Percentiles rank a stretch among this genome's conserved stretches.
These are phyloP conservation scores for Tritrichomonas foetus DNA, from an alignment of 208 protist species.

Conservation along the genomic window DNA sequence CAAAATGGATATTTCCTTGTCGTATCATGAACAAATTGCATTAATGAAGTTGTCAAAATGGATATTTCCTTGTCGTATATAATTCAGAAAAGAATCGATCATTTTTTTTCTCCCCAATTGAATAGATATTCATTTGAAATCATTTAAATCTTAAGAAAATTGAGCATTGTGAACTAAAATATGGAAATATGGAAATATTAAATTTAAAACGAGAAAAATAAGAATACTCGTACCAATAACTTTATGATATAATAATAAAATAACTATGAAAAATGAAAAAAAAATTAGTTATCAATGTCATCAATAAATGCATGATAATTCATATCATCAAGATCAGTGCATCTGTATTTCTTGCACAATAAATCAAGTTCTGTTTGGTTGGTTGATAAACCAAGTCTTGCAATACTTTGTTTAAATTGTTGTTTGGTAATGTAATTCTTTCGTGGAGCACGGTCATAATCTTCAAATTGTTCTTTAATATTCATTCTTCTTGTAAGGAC, in stretches of 20 bases:
- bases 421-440: constrained; percentile 30
- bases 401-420: constrained; percentile 37
- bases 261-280: not conserved
- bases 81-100: no score
- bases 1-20: no score
- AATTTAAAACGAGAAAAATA: no score
- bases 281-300: not conserved
- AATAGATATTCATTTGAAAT: no score
- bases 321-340: constrained; percentile 14
- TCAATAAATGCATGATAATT: not conserved
- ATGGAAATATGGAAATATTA: no score
- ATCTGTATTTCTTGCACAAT: constrained; percentile 25
- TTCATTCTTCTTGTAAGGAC: constrained; percentile 17
- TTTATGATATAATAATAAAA: not conserved
- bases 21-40: no score
- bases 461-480: not conserved
- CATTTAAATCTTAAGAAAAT: no score
- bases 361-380: not conserved
- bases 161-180: no score
- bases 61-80: no score
- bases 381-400: not conserved
- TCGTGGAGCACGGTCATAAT: not conserved
- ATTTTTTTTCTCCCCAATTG: no score
- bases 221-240: not conserved
- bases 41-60: no score